These are phyloP conservation scores for Astrothelium macrocarpum DNA, from an alignment of 495 filamentous ascomycete species.

Conservation along the genomic window DNA sequence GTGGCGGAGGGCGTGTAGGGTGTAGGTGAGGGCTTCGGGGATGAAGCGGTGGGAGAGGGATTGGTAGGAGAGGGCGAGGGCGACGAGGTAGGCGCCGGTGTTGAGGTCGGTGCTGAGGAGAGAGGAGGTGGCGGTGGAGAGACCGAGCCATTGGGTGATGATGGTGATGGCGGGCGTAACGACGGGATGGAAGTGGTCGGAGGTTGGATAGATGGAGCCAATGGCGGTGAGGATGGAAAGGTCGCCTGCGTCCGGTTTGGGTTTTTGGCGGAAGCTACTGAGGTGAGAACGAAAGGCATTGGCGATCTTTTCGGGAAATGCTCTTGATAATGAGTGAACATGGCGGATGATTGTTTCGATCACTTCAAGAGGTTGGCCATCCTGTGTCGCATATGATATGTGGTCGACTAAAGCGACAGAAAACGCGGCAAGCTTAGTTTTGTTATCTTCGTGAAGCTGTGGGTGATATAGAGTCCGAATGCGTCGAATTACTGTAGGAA, in stretches of 20 bases:
- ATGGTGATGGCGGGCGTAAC: constrained; percentile 78
- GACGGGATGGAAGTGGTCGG: constrained; percentile 91
- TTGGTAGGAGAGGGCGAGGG: constrained; percentile 73
- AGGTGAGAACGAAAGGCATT: constrained; percentile 67
- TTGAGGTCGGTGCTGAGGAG: constrained; percentile 53
- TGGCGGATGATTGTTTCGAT: constrained; percentile 65
- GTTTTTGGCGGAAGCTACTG: constrained; percentile 49
- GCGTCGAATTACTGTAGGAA: constrained; percentile 73
- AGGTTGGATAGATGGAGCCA: constrained; percentile 79
- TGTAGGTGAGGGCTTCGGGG: constrained; percentile 78
- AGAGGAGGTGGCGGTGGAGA: constrained; percentile 39
- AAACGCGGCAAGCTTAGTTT: constrained; percentile 67
- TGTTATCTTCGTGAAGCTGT: constrained; percentile 76
- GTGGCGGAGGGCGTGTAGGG: constrained; percentile 53
- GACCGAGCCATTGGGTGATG: constrained; percentile 72
- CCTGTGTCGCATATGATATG: constrained; percentile 53
- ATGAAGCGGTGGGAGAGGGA: constrained; percentile 70
- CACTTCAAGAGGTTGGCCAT: constrained; percentile 46
- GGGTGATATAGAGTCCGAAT: constrained; percentile 84
- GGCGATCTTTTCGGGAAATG: constrained; percentile 64
- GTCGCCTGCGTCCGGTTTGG: constrained; percentile 63
- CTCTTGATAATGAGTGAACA: constrained; percentile 78
- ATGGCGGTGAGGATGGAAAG: constrained; percentile 74
- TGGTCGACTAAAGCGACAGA: constrained; percentile 68
- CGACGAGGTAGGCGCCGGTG: constrained; percentile 67